Conservation (phyloP, 2,329 filamentous ascomycete species). For the Decorospora gaudefroyi region DNA sequence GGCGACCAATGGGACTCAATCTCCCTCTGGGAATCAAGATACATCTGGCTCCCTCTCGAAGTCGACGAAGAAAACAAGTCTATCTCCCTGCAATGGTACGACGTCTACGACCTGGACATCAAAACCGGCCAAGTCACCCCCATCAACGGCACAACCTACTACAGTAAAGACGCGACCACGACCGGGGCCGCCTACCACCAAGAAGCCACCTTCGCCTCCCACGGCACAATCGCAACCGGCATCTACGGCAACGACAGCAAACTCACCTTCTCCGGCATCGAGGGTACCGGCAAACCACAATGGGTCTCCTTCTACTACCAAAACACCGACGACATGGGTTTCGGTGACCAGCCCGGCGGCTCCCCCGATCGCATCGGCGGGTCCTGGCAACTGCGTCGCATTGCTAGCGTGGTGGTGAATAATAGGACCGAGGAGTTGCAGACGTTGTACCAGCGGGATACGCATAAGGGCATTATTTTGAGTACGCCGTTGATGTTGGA, state of each 20-base stretch:
- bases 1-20: slow-evolving; percentile 61
- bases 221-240: slow-evolving; percentile 56
- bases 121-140: slow-evolving; percentile 56
- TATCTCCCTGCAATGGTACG: slow-evolving; percentile 58
- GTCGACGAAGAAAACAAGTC: slow-evolving; percentile 59
- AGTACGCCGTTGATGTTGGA: slow-evolving; percentile 61
- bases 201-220: slow-evolving; percentile 59
- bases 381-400: slow-evolving; percentile 62
- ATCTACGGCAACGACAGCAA: slow-evolving; percentile 62
- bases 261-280: slow-evolving; percentile 56
- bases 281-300: slow-evolving; percentile 58
- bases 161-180: slow-evolving; percentile 52
- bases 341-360: slow-evolving; percentile 59
- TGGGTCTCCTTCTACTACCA: slow-evolving; percentile 65
- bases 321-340: slow-evolving; percentile 66
- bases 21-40: slow-evolving; percentile 61
- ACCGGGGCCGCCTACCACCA: slow-evolving; percentile 58
- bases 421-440: slow-evolving; percentile 55
- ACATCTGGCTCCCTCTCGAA: slow-evolving; percentile 61
- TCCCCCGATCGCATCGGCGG: slow-evolving; percentile 64
- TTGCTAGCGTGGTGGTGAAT: slow-evolving; percentile 65
- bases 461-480: slow-evolving; percentile 63
- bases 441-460: slow-evolving; percentile 60
- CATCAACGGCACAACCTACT: slow-evolving; percentile 56
- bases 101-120: slow-evolving; percentile 61